Base-by-base conservation (phyloP, 2,329 filamentous ascomycete species). In the Alternaria panax region DNA sequence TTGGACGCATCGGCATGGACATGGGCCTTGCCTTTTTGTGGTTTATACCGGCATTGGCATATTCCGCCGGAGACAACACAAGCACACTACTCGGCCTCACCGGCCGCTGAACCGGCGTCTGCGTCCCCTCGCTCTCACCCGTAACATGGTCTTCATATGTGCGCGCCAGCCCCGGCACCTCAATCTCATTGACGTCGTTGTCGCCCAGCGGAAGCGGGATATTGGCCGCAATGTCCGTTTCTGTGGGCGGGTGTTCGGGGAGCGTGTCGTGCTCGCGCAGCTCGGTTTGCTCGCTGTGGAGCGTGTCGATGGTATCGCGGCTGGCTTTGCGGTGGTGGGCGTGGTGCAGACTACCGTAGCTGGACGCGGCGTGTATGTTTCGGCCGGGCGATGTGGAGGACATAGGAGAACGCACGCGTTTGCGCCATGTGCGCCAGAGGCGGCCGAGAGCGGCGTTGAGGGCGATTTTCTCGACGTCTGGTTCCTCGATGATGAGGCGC, bases 391-490 rank as follows among this genome's bases (percentile, higher is more conserved):
- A 65, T 5, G 72, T 63, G 1, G 75, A 71, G n/a, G 68, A 65
- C 3, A 65, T 62, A 27, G 75, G 71, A 2, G 74, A 67, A 11
- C 92, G 87, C 68, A 91, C 85, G 63, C 90, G 87, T 81, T 97
- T 97, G 80, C 95, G 92, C 95, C 95, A 99, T 25, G 92, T 91
- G 69, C 95, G 88, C 95, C 95, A 99, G 42, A 98, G 83, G 48
- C 93, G 86, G 20, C 95, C 95, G 1, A 99, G 82, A 2, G 92
- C 93, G 57, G 93, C 87, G 74, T 97, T 96, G 60, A 98, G 84
- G 7, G 94, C 94, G 64, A 98, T 87, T 67, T 93, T 92, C 74
- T 98, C 95, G 84, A 97, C 92, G 75, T 99, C 95, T 54, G 88
- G 82, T 71, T 98, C 94, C 71, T 96, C 92, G 25, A 99, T 89